Percentiles rank a stretch among this genome's conserved stretches.
phyloP scores from a whole-genome alignment of 2,329 filamentous ascomycete species.

The Calonectria multiphialidica region DNA sequence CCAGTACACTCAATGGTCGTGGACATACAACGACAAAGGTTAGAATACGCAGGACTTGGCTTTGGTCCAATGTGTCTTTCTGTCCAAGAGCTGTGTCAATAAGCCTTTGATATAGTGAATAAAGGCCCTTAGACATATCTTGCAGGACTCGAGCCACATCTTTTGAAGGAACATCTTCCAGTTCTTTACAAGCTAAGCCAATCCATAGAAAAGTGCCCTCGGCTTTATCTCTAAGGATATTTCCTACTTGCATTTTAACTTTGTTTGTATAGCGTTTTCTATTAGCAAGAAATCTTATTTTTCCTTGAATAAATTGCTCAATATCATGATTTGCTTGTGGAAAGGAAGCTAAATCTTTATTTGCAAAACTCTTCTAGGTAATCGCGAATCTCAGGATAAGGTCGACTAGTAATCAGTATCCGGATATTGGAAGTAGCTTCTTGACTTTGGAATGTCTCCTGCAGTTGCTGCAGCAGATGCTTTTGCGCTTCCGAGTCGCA shows the following conservation, averaged over 20 bases:
- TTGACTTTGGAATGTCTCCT: background rate
- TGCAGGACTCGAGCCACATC: too few species aligned
- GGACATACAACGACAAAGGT: conserved; percentile 17
- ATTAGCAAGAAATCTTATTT: background rate
- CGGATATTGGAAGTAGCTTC: background rate
- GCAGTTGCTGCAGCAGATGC: background rate
- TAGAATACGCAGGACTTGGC: conserved; percentile 19
- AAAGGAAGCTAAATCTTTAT: background rate
- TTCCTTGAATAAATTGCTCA: background rate
- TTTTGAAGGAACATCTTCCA: too few species aligned
- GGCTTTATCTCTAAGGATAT: background rate
- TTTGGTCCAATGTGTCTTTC: background rate
- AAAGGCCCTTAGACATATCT: too few species aligned
- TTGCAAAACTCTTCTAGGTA: background rate
- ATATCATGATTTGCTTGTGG: background rate
- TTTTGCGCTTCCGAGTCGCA: background rate
- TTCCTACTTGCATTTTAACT: background rate
- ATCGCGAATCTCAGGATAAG: background rate
- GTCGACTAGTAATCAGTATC: background rate
- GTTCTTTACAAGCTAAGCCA: too few species aligned
- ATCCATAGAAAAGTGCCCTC: too few species aligned
- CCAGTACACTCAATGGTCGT: conserved; percentile 23
- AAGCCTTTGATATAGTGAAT: background rate
- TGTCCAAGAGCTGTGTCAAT: conserved; percentile 11
- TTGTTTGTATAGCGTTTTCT: background rate